Conservation (phyloP, 768 basidiomycete genomes). For the Phlegmacium glaucopus region DNA sequence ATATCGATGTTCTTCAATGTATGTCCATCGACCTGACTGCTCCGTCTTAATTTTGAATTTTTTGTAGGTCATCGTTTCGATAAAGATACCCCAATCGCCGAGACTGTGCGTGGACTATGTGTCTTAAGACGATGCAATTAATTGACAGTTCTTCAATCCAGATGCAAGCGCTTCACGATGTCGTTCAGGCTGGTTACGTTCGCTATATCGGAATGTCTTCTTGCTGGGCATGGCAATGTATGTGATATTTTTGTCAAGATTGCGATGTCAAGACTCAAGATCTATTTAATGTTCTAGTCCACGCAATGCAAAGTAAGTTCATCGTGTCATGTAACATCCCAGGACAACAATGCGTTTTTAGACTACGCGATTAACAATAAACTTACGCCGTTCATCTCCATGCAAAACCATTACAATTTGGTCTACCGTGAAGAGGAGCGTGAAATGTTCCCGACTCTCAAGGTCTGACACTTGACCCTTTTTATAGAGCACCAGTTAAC, state of each 20-base stretch:
- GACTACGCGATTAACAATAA: slow-evolving; percentile 60
- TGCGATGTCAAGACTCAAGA: too few species aligned
- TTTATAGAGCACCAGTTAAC: background rate
- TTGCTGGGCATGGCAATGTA: slow-evolving; percentile 55
- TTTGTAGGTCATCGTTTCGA: slow-evolving; percentile 52
- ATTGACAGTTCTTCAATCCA: slow-evolving; percentile 12
- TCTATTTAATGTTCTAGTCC: slow-evolving; percentile 29
- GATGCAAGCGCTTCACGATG: slow-evolving; percentile 70
- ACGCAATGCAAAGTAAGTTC: slow-evolving; percentile 52
- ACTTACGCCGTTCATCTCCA: slow-evolving; percentile 60
- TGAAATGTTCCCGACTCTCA: slow-evolving; percentile 59
- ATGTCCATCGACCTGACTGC: slow-evolving; percentile 11
- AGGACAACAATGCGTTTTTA: slow-evolving; percentile 14
- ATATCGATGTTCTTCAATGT: slow-evolving; percentile 76
- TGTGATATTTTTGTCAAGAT: slow-evolving; percentile 9
- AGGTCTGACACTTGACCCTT: slow-evolving; percentile 32
- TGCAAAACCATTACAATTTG: slow-evolving; percentile 66
- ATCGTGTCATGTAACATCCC: background rate
- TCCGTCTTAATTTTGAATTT: slow-evolving; percentile 17
- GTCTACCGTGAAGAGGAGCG: slow-evolving; percentile 65
- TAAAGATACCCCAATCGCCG: slow-evolving; percentile 53
- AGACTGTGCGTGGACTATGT: slow-evolving; percentile 32
- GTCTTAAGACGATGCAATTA: background rate
- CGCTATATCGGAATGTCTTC: slow-evolving; percentile 60
- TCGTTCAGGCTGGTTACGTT: slow-evolving; percentile 62